A percentile compares a stretch with the other conserved stretches of the same genome.
These are phyloP conservation scores for Pyrenochaeta sp. DNA, from an alignment of 2,329 filamentous ascomycete species.

Conservation along the genomic window DNA sequence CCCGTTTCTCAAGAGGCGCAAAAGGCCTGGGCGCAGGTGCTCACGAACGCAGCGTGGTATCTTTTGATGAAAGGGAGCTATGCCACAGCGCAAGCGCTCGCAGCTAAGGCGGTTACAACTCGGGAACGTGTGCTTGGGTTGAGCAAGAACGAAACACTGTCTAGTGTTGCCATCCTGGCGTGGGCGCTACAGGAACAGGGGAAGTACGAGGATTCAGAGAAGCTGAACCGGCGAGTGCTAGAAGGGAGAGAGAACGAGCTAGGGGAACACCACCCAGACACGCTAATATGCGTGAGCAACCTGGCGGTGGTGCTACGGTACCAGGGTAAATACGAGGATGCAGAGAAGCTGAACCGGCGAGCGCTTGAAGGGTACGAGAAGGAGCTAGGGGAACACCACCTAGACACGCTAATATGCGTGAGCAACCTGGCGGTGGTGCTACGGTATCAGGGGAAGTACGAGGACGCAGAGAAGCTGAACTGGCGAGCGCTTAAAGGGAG, in stretches of 20 bases:
- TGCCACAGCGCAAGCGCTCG: conserved; percentile 13
- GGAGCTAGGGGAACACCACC: conserved; percentile 1
- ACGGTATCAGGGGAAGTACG: conserved; percentile 8
- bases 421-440: conserved; percentile 8
- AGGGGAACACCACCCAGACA: conserved; percentile 7
- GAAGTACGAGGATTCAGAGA: conserved; percentile 12
- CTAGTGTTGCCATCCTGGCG: conserved; percentile 6
- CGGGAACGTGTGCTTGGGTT: conserved; percentile 11
- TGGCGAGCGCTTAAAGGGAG: conserved; percentile 8
- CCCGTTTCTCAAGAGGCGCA: conserved; percentile 6
- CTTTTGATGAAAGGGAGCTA: conserved; percentile 12
- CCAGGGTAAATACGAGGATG: conserved; percentile 9
- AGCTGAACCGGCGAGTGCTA: conserved; percentile 8
- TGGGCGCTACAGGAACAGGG: conserved; percentile 4
- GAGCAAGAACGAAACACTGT: conserved; percentile 9
- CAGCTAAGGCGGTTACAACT: conserved; percentile 6
- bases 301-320: conserved; percentile 2
- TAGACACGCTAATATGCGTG: conserved; percentile 2
- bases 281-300: conserved; percentile 8
- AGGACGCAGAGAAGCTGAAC: conserved; percentile 6
- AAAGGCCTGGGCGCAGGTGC: conserved; percentile 16
- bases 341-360: background rate
- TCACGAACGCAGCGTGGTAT: conserved; percentile 17
- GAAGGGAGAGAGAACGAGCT: conserved; percentile 12
- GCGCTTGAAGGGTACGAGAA: background rate